Percentiles rank a stretch among this genome's conserved stretches.
These are phyloP conservation scores for Poteriospumella lacustris DNA, from an alignment of 108 stramenopile genomes.

Conservation along the genomic window DNA sequence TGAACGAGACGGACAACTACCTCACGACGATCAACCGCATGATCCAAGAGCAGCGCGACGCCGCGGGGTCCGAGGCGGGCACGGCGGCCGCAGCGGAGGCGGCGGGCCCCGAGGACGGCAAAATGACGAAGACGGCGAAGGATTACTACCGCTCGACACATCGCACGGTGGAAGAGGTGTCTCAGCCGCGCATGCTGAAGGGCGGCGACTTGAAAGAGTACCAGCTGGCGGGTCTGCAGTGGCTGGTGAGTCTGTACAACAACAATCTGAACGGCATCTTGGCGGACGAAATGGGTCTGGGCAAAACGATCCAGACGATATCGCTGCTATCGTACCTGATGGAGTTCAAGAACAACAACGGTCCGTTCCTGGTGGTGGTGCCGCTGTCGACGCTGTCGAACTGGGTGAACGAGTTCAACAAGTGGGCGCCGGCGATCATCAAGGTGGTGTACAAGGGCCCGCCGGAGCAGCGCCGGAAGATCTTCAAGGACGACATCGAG, in stretches of 20 bases:
- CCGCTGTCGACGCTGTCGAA: conserved; percentile 93
- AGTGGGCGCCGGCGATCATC: conserved; percentile 84
- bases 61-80: background rate
- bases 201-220: conserved; percentile 32
- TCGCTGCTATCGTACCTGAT: conserved; percentile 83
- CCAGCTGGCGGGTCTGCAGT: conserved; percentile 16
- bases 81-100: background rate
- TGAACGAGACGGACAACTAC: conserved; percentile 44
- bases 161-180: background rate
- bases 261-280: conserved; percentile 61
- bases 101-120: background rate
- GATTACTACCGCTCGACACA: conserved; percentile 11
- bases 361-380: conserved; percentile 70
- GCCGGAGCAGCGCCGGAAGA: conserved; percentile 65
- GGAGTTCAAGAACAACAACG: conserved; percentile 58
- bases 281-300: conserved; percentile 93
- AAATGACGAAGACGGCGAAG: background rate
- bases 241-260: conserved; percentile 25
- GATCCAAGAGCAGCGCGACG: conserved; percentile 33
- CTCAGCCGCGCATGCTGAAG: conserved; percentile 26
- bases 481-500: conserved; percentile 61
- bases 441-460: conserved; percentile 45
- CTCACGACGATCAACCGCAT: conserved; percentile 41
- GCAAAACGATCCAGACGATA: conserved; percentile 36
- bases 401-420: conserved; percentile 88